Evolutionary conservation across 208 protist genomes (phyloP).

Genomic region (Leishmania tropica): DNA sequence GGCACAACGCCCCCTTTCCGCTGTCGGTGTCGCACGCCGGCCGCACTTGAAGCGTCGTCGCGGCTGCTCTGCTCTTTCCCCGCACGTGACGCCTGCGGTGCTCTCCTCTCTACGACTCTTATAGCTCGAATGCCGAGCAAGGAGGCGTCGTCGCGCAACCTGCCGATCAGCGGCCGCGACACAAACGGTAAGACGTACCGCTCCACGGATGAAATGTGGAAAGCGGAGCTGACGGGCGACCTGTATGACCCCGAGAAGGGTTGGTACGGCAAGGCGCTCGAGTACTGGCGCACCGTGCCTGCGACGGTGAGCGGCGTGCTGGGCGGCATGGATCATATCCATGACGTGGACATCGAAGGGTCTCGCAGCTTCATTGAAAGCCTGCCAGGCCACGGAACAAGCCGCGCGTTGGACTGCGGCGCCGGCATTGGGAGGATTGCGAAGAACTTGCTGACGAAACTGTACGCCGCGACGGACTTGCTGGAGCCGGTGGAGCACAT

Average conservation of each 20-base stretch:
- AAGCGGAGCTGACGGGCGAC: constrained; percentile 61
- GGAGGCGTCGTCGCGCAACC: not conserved
- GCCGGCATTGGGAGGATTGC: constrained; percentile 93
- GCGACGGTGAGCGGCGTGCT: constrained; percentile 90
- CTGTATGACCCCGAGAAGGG: constrained; percentile 76
- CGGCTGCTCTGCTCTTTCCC: not conserved
- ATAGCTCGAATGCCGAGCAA: constrained; percentile 27
- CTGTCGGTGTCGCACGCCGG: not conserved
- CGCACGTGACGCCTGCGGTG: not conserved
- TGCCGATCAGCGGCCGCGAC: constrained; percentile 62
- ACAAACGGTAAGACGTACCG: constrained; percentile 63
- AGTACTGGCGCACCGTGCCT: constrained; percentile 88
- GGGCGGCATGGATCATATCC: constrained; percentile 85
- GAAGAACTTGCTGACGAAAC: constrained; percentile 61
- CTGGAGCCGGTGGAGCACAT: constrained; percentile 89
- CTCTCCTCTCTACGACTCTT: not conserved
- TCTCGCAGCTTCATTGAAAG: constrained; percentile 65
- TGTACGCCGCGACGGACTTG: constrained; percentile 82
- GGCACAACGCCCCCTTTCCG: constrained; percentile 6
- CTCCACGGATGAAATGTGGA: constrained; percentile 76
- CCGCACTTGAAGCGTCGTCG: not conserved
- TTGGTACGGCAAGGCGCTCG: constrained; percentile 90
- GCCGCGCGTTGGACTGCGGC: constrained; percentile 89
- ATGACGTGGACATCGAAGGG: constrained; percentile 75
- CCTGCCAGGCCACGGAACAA: constrained; percentile 54